Conservation (phyloP, 345 rosid genomes). For the Arabidopsis thaliana region TAIR10.1 NC_003071.7:14691001-14691500, state of each 20-base stretch:
- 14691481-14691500: constrained; percentile 17
- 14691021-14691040: too few species aligned
- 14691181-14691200: too few species aligned
- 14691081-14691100: too few species aligned
- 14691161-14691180: too few species aligned
- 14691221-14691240: constrained; percentile 17
- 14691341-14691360: constrained; percentile 12
- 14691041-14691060: too few species aligned
- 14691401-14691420: constrained; percentile 13
- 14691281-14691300: constrained; percentile 17
- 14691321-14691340: constrained; percentile 28
- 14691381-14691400: neutral
- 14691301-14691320: neutral
- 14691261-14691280: constrained; percentile 18
- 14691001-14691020: too few species aligned
- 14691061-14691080: too few species aligned
- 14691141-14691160: too few species aligned
- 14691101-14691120: too few species aligned
- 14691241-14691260: neutral
- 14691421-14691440: constrained; percentile 10
- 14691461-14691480: constrained; percentile 9
- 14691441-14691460: constrained; percentile 15
- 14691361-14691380: neutral
- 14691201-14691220: neutral
- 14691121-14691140: too few species aligned